phyloP scores from a whole-genome alignment of 2,329 filamentous ascomycete genomes.

The Thielaviopsis musarum region DNA sequence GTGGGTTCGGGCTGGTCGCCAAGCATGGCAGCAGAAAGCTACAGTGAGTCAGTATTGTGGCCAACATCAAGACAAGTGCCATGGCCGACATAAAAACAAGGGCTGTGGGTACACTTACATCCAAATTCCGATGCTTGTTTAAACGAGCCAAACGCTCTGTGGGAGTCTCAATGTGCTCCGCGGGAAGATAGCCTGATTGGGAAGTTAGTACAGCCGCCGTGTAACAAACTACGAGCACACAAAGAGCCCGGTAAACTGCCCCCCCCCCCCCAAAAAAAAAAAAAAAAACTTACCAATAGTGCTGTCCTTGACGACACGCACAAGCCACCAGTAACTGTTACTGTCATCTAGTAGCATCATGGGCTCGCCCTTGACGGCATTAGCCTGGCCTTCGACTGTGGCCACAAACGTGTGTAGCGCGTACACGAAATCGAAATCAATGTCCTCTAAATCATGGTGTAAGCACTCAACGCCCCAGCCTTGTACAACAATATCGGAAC shows the following conservation, averaged over 20 bases:
- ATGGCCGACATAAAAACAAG: neutral
- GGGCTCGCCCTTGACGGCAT: conserved; percentile 94
- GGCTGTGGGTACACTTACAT: conserved; percentile 40
- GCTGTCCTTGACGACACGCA: conserved; percentile 90
- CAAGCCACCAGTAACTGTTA: conserved; percentile 99
- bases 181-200: conserved; percentile 68
- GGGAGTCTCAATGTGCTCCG: conserved; percentile 95
- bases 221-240: neutral
- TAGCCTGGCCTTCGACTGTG: conserved; percentile 94
- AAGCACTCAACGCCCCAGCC: conserved; percentile 70
- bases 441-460: conserved; percentile 82
- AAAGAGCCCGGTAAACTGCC: neutral
- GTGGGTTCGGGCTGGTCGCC: conserved; percentile 54
- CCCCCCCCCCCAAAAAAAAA: too few relatives aligned
- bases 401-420: conserved; percentile 94
- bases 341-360: conserved; percentile 98
- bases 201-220: conserved; percentile 15
- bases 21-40: conserved; percentile 47
- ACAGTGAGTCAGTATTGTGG: neutral
- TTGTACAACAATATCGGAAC: conserved; percentile 49
- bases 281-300: conserved; percentile 49
- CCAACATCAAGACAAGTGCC: neutral
- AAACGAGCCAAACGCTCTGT: conserved; percentile 83
- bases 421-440: conserved; percentile 99
- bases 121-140: conserved; percentile 96